Evolutionary conservation across 805 yeast genomes (phyloP).

Genomic region (Wickerhamiella parazyma): DNA sequence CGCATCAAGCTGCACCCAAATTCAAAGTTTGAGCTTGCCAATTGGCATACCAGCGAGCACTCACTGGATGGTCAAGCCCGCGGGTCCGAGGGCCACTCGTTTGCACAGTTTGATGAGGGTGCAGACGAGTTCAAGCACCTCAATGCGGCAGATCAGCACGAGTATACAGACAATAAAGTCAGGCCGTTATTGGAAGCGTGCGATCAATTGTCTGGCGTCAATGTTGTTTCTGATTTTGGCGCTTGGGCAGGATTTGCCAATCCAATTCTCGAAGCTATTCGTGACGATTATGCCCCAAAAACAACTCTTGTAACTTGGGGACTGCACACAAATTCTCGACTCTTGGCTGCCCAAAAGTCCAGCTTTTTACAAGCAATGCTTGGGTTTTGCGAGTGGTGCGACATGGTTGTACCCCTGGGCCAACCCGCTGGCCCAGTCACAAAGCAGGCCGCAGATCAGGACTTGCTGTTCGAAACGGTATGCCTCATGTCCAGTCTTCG

Average conservation of each 20-base stretch:
- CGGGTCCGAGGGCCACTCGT: constrained; percentile 20
- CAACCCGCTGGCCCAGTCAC: background rate
- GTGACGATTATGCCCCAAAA: constrained; percentile 32
- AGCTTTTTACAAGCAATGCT: constrained; percentile 13
- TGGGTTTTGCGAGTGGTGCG: constrained; percentile 13
- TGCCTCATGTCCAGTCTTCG: constrained; percentile 32
- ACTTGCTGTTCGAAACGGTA: constrained; percentile 34
- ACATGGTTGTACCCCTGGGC: constrained; percentile 17
- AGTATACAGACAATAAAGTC: constrained; percentile 47
- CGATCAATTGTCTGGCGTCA: constrained; percentile 61
- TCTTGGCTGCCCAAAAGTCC: background rate
- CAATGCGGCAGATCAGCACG: constrained; percentile 22
- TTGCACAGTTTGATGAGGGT: constrained; percentile 36
- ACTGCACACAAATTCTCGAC: background rate
- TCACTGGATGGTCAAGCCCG: constrained; percentile 24
- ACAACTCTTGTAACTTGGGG: constrained; percentile 16
- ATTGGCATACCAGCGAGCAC: constrained; percentile 40
- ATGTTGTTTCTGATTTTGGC: constrained; percentile 49
- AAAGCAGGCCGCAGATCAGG: constrained; percentile 24
- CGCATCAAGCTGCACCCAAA: constrained; percentile 53
- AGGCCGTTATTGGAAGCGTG: constrained; percentile 58
- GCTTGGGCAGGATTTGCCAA: constrained; percentile 75
- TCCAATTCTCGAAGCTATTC: constrained; percentile 37
- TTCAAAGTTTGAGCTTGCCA: constrained; percentile 37
- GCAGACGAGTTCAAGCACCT: constrained; percentile 38